Conservation (phyloP, 1,284 basidiomycete genomes). For the Apiotrichum laibachii region DNA sequence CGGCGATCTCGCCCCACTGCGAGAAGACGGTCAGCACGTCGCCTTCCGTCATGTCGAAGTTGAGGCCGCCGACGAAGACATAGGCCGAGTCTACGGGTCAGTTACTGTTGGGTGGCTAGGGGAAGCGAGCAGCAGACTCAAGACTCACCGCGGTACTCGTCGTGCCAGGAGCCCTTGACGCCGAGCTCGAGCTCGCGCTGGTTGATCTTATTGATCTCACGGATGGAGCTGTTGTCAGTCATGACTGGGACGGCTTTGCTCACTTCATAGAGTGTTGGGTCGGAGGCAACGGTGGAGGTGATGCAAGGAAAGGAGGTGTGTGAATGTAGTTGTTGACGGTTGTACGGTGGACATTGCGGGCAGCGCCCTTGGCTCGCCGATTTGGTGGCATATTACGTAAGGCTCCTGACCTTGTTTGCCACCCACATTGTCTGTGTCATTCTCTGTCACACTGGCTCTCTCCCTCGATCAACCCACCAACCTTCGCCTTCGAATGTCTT, state of each 20-base stretch:
- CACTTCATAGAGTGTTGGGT: conserved; percentile 27
- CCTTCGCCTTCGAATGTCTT: too few species aligned
- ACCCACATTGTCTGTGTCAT: too few species aligned
- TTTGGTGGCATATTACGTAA: too few species aligned
- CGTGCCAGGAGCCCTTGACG: conserved; percentile 83
- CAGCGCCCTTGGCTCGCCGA: too few species aligned
- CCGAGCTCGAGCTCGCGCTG: conserved; percentile 85
- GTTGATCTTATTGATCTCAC: conserved; percentile 91
- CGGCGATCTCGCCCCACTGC: conserved; percentile 93
- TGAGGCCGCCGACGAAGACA: conserved; percentile 83
- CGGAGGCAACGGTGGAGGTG: neutral
- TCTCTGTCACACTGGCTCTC: too few species aligned
- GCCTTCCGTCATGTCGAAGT: conserved; percentile 87
- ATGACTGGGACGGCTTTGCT: neutral
- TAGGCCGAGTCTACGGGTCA: conserved; percentile 78
- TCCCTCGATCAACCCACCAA: too few species aligned
- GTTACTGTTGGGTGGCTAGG: neutral
- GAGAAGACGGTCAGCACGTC: conserved; percentile 98
- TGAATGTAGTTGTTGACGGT: neutral
- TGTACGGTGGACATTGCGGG: too few species aligned
- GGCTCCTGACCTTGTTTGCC: too few species aligned
- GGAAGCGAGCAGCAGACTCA: neutral
- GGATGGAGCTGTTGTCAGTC: conserved; percentile 66
- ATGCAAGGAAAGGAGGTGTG: too few species aligned
- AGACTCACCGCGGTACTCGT: conserved; percentile 77